Evolutionary conservation across 352 stramenopile species (phyloP), one percentile per base, ranked within the genome.

Genomic region (Thalassiosira mediterranea): DNA sequence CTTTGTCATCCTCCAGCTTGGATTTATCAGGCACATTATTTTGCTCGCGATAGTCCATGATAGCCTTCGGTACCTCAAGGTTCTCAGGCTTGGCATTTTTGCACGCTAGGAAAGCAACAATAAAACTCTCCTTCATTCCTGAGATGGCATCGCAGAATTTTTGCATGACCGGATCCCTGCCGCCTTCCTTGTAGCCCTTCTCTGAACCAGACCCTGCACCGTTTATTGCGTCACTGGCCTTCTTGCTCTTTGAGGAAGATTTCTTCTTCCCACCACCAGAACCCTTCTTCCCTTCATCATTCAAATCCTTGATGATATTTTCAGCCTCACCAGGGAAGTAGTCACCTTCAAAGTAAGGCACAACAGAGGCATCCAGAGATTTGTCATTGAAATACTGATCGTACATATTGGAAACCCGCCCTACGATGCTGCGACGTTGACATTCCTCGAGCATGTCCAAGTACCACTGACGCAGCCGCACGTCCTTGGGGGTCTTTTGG

Each of bases 311-410:
- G 59, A 99, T 98, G 29, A 99, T 94, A 83, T 98, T 98, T 76
- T 99, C 97, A 5, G 95, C 96, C 48, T 99, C 95, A 23, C 96
- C 95, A 7, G 96, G 96, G 93, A 98, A 99, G 72, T 99, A 99
- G 72, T 99, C 97, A 26, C 97, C 97, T 83, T 99, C 97, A 61
- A 99, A 98, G 77, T 99, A 99, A 11, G 97, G 97, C 46, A 99
- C 92, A 70, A 78, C 65, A 81, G 96, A 89, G 17, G 88, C 65
- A 93, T 97, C 73, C 5, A 89, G 58, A 8, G 69, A 65, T 57
- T 88, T 82, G 64, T 90, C 70, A 10, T 70, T 62, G 51, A 94
- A 98, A 81, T 98, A 98, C 51, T 98, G 89, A 69, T 98, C 95
- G 72, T 98, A 97, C 90, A 98, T 96, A 58, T 98, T 98, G 10